These are phyloP conservation scores for Apostasia ramifera DNA, from an alignment of 106 monocot genomes.

Conservation along the genomic window DNA sequence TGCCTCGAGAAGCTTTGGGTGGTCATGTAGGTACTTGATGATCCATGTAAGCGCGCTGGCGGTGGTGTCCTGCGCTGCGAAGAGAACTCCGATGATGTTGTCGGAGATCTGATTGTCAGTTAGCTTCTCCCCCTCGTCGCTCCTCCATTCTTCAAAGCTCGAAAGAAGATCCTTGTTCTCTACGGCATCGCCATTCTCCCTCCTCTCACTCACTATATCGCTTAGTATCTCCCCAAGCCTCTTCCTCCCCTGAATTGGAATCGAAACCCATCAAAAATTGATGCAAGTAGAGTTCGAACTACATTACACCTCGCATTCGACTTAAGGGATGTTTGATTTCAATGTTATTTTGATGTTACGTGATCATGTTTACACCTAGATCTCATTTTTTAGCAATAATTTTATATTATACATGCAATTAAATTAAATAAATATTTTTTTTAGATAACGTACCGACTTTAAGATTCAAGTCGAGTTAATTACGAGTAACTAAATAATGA, in stretches of 20 bases:
- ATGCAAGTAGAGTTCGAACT: neutral
- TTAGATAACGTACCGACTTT: too few relatives aligned
- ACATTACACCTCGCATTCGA: too few relatives aligned
- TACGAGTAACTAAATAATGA: too few relatives aligned
- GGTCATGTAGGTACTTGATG: slow-evolving; percentile 72
- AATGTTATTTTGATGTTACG: too few relatives aligned
- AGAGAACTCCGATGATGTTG: slow-evolving; percentile 80
- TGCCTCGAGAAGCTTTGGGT: slow-evolving; percentile 53
- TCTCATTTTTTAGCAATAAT: too few relatives aligned
- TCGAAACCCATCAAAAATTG: neutral
- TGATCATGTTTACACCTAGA: too few relatives aligned
- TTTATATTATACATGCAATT: too few relatives aligned
- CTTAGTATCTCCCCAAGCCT: slow-evolving; percentile 33
- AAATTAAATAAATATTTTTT: too few relatives aligned
- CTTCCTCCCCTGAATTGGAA: slow-evolving; percentile 51
- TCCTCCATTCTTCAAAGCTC: slow-evolving; percentile 34
- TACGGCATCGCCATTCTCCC: slow-evolving; percentile 14
- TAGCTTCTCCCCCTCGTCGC: slow-evolving; percentile 24
- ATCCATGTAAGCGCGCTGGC: slow-evolving; percentile 87
- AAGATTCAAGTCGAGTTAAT: too few relatives aligned
- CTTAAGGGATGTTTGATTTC: too few relatives aligned
- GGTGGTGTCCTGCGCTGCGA: slow-evolving; percentile 89
- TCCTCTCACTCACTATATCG: slow-evolving; percentile 63
- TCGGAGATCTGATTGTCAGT: slow-evolving; percentile 75
- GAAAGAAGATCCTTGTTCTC: slow-evolving; percentile 44